Conservation (phyloP, 2,329 filamentous ascomycete genomes). For the Alternaria metachromatica region DNA sequence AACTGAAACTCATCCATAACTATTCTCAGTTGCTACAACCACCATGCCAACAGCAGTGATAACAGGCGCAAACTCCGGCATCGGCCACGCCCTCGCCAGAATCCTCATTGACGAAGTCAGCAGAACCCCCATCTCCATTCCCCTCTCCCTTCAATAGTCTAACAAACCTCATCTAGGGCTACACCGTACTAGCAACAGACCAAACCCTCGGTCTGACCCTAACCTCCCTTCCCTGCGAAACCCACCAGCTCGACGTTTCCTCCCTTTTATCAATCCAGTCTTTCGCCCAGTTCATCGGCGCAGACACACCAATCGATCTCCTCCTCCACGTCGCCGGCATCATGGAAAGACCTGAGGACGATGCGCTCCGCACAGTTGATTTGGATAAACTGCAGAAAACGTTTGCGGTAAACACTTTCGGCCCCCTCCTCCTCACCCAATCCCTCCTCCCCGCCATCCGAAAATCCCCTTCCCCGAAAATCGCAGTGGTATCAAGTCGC, state of each 20-base stretch:
- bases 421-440: slow-evolving; percentile 54
- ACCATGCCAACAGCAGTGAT: slow-evolving; percentile 50
- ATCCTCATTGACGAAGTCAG: slow-evolving; percentile 36
- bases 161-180: slow-evolving; percentile 28
- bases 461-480: slow-evolving; percentile 35
- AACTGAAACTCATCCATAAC: too few species aligned
- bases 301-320: slow-evolving; percentile 43
- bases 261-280: not conserved
- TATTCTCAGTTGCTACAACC: too few species aligned
- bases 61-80: slow-evolving; percentile 52
- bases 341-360: slow-evolving; percentile 40
- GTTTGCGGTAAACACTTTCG: slow-evolving; percentile 56
- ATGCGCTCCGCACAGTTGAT: slow-evolving; percentile 43
- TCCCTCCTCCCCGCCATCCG: slow-evolving; percentile 53
- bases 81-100: slow-evolving; percentile 48
- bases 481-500: slow-evolving; percentile 53
- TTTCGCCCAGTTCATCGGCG: slow-evolving; percentile 16
- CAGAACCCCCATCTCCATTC: not conserved
- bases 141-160: not conserved
- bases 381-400: slow-evolving; percentile 40
- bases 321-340: slow-evolving; percentile 49
- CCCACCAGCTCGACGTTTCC: slow-evolving; percentile 36
- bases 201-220: slow-evolving; percentile 37
- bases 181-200: slow-evolving; percentile 43
- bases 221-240: slow-evolving; percentile 36